Percentiles rank a stretch among this genome's conserved stretches.
Evolutionary conservation across 2,329 filamentous ascomycete species (phyloP).

Genomic region (Xylariaceae sp.): DNA sequence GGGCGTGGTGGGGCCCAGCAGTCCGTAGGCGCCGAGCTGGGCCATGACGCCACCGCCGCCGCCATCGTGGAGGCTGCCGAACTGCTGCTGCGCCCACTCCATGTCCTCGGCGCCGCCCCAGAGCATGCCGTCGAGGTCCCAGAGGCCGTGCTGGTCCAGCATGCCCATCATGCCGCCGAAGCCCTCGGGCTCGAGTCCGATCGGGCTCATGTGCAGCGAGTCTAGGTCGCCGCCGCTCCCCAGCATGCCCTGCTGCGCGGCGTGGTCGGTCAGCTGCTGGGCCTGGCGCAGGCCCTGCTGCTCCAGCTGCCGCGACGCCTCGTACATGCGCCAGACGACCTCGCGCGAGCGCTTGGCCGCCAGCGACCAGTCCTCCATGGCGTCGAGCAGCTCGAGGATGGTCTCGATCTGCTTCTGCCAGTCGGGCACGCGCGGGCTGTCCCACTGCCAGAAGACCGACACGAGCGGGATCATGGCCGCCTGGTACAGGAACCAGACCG

Average conservation of each 20-base stretch:
- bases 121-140: constrained; percentile 60
- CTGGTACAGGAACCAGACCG: constrained; percentile 81
- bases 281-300: constrained; percentile 19
- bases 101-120: constrained; percentile 50
- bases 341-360: constrained; percentile 65
- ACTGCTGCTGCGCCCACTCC: constrained; percentile 39
- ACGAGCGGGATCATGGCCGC: constrained; percentile 78
- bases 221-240: constrained; percentile 31
- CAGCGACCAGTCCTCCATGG: constrained; percentile 67
- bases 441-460: constrained; percentile 70
- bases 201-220: constrained; percentile 53
- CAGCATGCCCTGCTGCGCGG: neutral
- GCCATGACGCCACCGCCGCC: constrained; percentile 42
- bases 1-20: constrained; percentile 31
- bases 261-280: constrained; percentile 40
- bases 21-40: constrained; percentile 30
- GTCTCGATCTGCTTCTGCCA: constrained; percentile 63
- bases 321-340: constrained; percentile 66
- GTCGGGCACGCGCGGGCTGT: constrained; percentile 49
- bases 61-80: constrained; percentile 28
- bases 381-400: constrained; percentile 62
- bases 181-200: constrained; percentile 54
- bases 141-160: constrained; percentile 56
- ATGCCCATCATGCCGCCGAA: constrained; percentile 56
- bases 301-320: constrained; percentile 52